These are phyloP conservation scores for Prunus kanzakura DNA, from an alignment of 306 rosid species.

Conservation along the genomic window DNA sequence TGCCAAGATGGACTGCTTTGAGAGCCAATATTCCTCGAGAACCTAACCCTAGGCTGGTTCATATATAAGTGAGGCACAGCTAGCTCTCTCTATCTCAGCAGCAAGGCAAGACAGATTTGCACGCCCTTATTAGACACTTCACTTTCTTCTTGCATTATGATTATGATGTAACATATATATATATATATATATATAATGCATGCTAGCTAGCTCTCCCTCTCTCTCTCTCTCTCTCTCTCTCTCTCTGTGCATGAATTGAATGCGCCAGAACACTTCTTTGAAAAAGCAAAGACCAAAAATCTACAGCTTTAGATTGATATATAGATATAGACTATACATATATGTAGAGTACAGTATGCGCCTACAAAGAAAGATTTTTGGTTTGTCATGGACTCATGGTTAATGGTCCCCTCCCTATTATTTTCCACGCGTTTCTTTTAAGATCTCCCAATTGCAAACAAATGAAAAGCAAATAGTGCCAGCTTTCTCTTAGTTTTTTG, in stretches of 20 bases:
- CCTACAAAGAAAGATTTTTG: background rate
- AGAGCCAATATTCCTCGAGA: constrained; percentile 9
- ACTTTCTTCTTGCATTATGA: background rate
- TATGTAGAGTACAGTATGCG: background rate
- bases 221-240: background rate
- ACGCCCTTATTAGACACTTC: background rate
- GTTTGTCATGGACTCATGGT: background rate
- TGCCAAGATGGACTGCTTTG: background rate
- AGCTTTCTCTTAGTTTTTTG: background rate
- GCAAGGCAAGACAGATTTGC: background rate
- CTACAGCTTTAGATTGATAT: background rate
- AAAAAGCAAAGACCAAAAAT: background rate
- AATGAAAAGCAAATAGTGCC: background rate
- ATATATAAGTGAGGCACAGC: background rate
- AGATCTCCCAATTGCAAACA: background rate
- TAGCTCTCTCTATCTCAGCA: background rate
- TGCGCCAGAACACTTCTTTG: background rate
- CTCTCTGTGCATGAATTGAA: background rate
- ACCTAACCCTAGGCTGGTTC: background rate
- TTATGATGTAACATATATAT: too few species aligned
- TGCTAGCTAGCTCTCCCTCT: too few species aligned
- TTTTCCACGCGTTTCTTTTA: background rate
- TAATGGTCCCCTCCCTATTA: background rate
- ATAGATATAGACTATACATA: background rate
- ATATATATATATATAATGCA: too few species aligned